A percentile compares a stretch with the other conserved stretches of the same genome.
phyloP scores from a whole-genome alignment of 129 eudicot species.

The Flaveria robusta region DNA sequence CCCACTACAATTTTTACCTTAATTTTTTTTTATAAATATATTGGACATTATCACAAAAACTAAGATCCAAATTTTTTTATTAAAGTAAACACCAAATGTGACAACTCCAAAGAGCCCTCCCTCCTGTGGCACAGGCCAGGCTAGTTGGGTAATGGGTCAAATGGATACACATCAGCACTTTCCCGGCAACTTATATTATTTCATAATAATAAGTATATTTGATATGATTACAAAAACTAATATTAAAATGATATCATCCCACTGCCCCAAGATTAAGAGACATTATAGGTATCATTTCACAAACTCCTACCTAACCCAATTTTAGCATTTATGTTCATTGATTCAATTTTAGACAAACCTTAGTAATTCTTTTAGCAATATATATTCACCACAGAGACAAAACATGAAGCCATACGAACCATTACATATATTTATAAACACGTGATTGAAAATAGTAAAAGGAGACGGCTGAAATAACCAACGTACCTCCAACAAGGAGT shows the following conservation, averaged over 20 bases:
- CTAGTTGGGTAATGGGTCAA: neutral
- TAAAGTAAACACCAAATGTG: neutral
- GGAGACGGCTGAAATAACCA: conserved; percentile 8
- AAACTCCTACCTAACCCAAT: neutral
- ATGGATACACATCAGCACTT: neutral
- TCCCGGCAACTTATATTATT: neutral
- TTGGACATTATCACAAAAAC: neutral
- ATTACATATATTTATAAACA: neutral
- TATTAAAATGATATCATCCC: neutral
- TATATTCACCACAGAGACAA: neutral
- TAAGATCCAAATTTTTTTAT: neutral
- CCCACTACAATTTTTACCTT: conserved; percentile 6
- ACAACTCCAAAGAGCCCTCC: neutral
- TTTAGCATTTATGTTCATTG: neutral
- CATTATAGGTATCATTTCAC: neutral
- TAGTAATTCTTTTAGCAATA: conserved; percentile 9
- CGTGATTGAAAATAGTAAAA: neutral
- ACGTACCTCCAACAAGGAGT: conserved; percentile 98
- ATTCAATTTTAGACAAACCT: neutral
- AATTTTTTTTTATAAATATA: conserved; percentile 14
- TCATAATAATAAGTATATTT: neutral
- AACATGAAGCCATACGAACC: conserved; percentile 18
- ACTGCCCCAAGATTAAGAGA: neutral
- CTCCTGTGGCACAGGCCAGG: neutral
- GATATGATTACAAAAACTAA: neutral